Percentiles rank a stretch among this genome's conserved stretches.
These are phyloP conservation scores for Lentinus tigrinus DNA, from an alignment of 768 basidiomycete genomes.

Conservation along the genomic window DNA sequence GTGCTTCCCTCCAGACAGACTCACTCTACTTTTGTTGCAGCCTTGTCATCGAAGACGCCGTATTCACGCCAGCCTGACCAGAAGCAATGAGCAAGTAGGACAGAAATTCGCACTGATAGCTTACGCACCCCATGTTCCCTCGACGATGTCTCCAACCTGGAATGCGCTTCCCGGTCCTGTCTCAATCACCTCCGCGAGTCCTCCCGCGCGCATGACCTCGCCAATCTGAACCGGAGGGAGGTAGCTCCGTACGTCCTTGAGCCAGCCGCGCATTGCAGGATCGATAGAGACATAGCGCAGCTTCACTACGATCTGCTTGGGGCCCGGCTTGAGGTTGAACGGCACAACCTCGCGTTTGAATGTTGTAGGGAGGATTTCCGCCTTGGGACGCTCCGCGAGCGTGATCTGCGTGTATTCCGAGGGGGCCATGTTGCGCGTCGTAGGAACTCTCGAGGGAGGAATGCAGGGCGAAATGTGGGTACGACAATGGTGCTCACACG, in stretches of 20 bases:
- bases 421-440: not conserved
- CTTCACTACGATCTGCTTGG: conserved; percentile 65
- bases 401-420: conserved; percentile 61
- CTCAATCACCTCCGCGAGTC: conserved; percentile 64
- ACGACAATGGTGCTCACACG: not conserved
- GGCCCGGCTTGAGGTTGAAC: conserved; percentile 52
- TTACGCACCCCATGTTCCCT: conserved; percentile 55
- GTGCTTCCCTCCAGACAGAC: conserved; percentile 21
- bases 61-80: conserved; percentile 76
- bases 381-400: conserved; percentile 71
- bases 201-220: conserved; percentile 69
- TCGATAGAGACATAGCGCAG: conserved; percentile 81
- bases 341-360: conserved; percentile 62
- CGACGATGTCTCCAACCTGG: conserved; percentile 68
- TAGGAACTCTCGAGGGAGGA: too few species aligned
- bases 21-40: conserved; percentile 54
- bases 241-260: conserved; percentile 73
- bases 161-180: conserved; percentile 54
- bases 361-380: conserved; percentile 68
- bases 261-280: conserved; percentile 85
- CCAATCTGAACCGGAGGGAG: conserved; percentile 53
- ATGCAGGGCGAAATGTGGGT: not conserved
- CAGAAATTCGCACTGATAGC: not conserved
- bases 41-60: conserved; percentile 55
- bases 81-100: not conserved